A percentile compares a stretch with the other conserved stretches of the same genome.
Conservation (phyloP, 164 flowering plant species). For the Dillenia suffruticosa region DNA sequence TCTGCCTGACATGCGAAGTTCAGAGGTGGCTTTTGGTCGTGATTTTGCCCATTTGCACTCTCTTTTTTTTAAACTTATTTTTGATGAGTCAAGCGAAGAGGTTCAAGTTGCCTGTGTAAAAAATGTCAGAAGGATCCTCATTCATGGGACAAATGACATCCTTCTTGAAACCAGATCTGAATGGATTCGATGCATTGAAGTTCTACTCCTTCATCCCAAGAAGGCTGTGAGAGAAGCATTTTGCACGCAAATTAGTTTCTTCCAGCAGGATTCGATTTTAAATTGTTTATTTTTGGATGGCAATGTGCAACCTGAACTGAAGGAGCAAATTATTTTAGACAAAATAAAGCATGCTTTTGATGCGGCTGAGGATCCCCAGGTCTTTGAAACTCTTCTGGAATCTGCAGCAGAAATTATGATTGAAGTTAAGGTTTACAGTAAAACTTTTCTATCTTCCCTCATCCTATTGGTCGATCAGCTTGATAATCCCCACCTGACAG, state of each 20-base stretch:
- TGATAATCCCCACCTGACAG: constrained; percentile 62
- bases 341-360: constrained; percentile 63
- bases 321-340: constrained; percentile 62
- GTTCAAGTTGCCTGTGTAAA: constrained; percentile 76
- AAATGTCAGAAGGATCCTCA: constrained; percentile 53
- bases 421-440: constrained; percentile 57
- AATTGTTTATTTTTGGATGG: constrained; percentile 50
- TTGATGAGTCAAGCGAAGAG: constrained; percentile 76
- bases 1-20: constrained; percentile 17
- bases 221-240: constrained; percentile 82
- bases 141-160: constrained; percentile 46
- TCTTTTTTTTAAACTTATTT: constrained; percentile 62
- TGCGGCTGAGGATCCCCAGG: constrained; percentile 56
- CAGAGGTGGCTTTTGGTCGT: constrained; percentile 21
- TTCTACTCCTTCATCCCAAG: constrained; percentile 55
- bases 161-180: constrained; percentile 46
- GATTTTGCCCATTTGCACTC: constrained; percentile 43
- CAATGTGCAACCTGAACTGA: constrained; percentile 32
- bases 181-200: constrained; percentile 67
- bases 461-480: constrained; percentile 85
- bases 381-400: constrained; percentile 77
- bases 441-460: constrained; percentile 64
- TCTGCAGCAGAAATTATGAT: constrained; percentile 68
- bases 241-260: constrained; percentile 60
- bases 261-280: constrained; percentile 48